Evolutionary conservation across 257 asterid species (phyloP).

Genomic region (Anisodus acutangulus): DNA sequence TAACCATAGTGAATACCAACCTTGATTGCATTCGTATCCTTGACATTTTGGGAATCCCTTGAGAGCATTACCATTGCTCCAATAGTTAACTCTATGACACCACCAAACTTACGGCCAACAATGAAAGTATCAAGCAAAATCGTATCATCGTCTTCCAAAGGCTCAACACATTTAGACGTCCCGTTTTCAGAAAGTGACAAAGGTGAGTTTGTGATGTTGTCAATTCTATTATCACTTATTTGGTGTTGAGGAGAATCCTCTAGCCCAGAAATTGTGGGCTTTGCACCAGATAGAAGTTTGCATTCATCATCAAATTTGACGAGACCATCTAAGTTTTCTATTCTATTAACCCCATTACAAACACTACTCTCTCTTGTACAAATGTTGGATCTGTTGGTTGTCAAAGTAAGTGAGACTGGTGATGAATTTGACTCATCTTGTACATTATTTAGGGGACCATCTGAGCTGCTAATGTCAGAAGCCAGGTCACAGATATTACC

Average conservation of each 20-base stretch:
- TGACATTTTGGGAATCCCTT: constrained; percentile 76
- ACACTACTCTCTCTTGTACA: constrained; percentile 20
- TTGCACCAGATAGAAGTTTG: constrained; percentile 19
- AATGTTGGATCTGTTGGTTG: constrained; percentile 18
- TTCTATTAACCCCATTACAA: constrained; percentile 30
- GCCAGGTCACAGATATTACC: constrained; percentile 30
- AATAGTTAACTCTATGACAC: constrained; percentile 47
- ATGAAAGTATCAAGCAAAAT: constrained; percentile 61
- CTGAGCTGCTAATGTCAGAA: constrained; percentile 34
- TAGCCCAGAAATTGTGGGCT: constrained; percentile 27
- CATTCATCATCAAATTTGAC: constrained; percentile 34
- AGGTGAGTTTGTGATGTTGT: constrained; percentile 35
- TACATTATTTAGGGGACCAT: constrained; percentile 37
- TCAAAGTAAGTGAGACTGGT: constrained; percentile 29
- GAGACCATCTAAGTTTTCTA: constrained; percentile 37
- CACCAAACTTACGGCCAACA: constrained; percentile 86
- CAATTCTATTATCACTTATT: constrained; percentile 35
- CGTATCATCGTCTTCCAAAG: constrained; percentile 43
- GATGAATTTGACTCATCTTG: constrained; percentile 18
- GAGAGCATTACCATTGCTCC: constrained; percentile 62
- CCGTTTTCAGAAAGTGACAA: constrained; percentile 38
- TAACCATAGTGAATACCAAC: constrained; percentile 45
- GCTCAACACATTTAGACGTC: constrained; percentile 41
- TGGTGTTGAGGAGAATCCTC: constrained; percentile 38
- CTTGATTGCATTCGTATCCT: constrained; percentile 86